phyloP scores from a whole-genome alignment of 139 green algal species.

The Coelastrella sp. region DNA sequence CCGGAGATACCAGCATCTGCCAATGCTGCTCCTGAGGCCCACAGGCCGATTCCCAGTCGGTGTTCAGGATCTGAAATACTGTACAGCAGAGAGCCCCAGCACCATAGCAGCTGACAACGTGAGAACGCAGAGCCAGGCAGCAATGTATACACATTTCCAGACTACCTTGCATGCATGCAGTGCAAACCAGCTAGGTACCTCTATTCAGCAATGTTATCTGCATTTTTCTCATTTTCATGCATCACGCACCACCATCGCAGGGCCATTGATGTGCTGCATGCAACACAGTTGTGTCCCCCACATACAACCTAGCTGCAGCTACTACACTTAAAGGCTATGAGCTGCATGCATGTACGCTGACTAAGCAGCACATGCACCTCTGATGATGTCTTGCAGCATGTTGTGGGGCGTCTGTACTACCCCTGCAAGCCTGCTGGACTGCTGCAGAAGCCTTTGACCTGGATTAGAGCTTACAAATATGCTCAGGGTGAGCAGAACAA shows the following conservation, averaged over 20 bases:
- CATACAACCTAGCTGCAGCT: neutral
- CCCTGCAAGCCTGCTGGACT: neutral
- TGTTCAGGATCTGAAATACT: constrained; percentile 22
- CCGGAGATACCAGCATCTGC: neutral
- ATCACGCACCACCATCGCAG: neutral
- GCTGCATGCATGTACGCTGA: neutral
- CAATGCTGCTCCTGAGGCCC: constrained; percentile 8
- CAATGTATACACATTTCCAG: neutral
- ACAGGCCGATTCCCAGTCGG: constrained; percentile 39
- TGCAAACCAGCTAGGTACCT: neutral
- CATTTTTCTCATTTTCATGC: neutral
- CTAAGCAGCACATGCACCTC: neutral
- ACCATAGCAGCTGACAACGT: constrained; percentile 35
- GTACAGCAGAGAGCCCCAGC: neutral
- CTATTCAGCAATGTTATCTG: neutral
- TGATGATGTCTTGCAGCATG: neutral
- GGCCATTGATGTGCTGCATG: neutral
- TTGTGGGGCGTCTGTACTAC: constrained; percentile 36
- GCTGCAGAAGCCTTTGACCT: neutral
- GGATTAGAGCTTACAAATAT: constrained; percentile 29
- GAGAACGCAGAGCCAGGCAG: neutral
- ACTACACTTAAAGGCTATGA: neutral
- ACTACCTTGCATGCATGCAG: neutral
- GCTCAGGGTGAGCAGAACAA: constrained; percentile 11
- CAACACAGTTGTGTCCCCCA: too few relatives aligned